phyloP scores from a whole-genome alignment of 164 flowering plant species.

The Berberis thunbergii region DNA sequence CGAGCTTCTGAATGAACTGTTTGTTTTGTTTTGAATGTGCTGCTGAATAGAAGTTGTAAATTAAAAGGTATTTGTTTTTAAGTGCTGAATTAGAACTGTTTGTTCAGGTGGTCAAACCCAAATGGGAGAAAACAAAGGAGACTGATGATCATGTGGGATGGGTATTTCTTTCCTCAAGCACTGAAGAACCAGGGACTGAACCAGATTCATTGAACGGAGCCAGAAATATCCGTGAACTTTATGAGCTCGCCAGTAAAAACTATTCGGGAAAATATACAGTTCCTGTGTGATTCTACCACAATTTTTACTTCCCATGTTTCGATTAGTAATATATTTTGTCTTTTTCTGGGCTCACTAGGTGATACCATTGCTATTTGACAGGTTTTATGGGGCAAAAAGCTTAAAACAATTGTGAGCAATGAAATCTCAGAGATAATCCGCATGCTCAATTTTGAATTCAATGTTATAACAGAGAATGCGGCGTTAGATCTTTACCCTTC shows the following conservation, averaged over 20 bases:
- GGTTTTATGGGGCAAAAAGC: slow-evolving; percentile 96
- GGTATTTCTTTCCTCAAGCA: slow-evolving; percentile 65
- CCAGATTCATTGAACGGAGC: slow-evolving; percentile 78
- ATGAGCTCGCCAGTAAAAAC: slow-evolving; percentile 79
- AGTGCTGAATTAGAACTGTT: no score
- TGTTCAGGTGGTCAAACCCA: slow-evolving; percentile 68
- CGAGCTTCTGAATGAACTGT: no score
- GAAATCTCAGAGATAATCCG: slow-evolving; percentile 91
- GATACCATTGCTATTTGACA: slow-evolving; percentile 12
- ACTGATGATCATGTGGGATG: slow-evolving; percentile 92
- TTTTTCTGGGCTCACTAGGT: background rate
- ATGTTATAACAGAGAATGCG: slow-evolving; percentile 71
- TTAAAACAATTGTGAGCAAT: slow-evolving; percentile 76
- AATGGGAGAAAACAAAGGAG: slow-evolving; percentile 79
- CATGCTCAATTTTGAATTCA: slow-evolving; percentile 85
- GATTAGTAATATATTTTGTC: background rate
- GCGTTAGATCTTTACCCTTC: slow-evolving; percentile 76
- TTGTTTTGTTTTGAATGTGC: no score
- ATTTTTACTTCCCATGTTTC: background rate
- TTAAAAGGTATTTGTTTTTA: no score
- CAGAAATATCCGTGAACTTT: slow-evolving; percentile 58
- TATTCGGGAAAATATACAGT: slow-evolving; percentile 86
- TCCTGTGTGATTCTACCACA: slow-evolving; percentile 46
- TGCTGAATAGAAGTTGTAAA: no score
- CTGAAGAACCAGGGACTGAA: slow-evolving; percentile 75